Conservation (phyloP, 768 basidiomycete species). For the Boletus edulis region DNA sequence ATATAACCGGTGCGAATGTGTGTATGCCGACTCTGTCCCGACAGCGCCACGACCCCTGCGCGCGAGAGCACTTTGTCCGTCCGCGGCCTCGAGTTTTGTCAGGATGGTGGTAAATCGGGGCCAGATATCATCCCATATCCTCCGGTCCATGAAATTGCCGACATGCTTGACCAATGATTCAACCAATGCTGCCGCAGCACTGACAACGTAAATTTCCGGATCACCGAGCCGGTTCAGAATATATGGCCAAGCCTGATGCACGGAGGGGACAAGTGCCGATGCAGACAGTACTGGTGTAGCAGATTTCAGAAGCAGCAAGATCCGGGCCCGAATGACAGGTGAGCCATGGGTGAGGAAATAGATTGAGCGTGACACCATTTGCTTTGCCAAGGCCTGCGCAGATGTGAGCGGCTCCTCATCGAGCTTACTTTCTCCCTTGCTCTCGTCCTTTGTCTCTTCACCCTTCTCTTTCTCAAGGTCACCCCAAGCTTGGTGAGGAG, state of each 20-base stretch:
- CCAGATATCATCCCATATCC: slow-evolving; percentile 94
- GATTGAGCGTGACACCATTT: slow-evolving; percentile 83
- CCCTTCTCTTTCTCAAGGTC: slow-evolving; percentile 26
- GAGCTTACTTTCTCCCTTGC: slow-evolving; percentile 19
- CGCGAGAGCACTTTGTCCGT: slow-evolving; percentile 64
- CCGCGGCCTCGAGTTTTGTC: slow-evolving; percentile 55
- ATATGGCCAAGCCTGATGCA: slow-evolving; percentile 94
- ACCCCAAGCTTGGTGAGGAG: slow-evolving; percentile 61
- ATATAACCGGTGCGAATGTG: slow-evolving; percentile 78
- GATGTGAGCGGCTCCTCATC: slow-evolving; percentile 57
- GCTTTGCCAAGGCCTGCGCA: slow-evolving; percentile 71
- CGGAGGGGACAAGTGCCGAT: slow-evolving; percentile 74
- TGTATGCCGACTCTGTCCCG: slow-evolving; percentile 71
- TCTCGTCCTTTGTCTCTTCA: slow-evolving; percentile 21
- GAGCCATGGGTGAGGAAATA: slow-evolving; percentile 92
- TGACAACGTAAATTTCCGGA: slow-evolving; percentile 73
- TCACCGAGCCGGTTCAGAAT: slow-evolving; percentile 81
- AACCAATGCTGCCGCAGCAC: slow-evolving; percentile 71
- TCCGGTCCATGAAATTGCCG: slow-evolving; percentile 82
- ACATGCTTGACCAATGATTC: slow-evolving; percentile 65
- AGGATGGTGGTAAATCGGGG: slow-evolving; percentile 72
- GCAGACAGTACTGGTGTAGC: slow-evolving; percentile 73
- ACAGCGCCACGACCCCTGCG: slow-evolving; percentile 49
- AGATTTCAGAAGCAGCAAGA: slow-evolving; percentile 70
- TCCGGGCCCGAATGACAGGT: slow-evolving; percentile 78